Evolutionary conservation across 805 yeast species (phyloP).

Genomic region (Sporopachydermia lactativora): DNA sequence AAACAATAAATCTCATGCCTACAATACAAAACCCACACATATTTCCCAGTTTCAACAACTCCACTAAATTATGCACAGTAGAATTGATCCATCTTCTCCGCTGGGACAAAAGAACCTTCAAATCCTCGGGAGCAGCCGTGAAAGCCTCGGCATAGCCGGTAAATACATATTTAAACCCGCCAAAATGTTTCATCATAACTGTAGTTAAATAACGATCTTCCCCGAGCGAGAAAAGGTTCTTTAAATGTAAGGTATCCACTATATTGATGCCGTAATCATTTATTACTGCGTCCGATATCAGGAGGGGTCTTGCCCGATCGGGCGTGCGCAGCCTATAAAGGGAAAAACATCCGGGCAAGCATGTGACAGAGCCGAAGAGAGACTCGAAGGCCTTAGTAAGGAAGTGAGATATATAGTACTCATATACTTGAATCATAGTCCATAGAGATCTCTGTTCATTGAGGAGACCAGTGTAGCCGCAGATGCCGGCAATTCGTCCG

Average conservation of each 20-base stretch:
- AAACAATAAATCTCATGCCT: conserved; percentile 45
- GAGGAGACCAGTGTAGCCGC: conserved; percentile 48
- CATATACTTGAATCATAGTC: conserved; percentile 49
- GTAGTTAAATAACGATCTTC: conserved; percentile 48
- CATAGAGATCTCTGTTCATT: conserved; percentile 41
- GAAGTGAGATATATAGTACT: conserved; percentile 50
- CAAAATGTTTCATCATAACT: conserved; percentile 42
- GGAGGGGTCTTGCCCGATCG: conserved; percentile 39
- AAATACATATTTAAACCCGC: conserved; percentile 38
- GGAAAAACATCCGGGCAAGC: conserved; percentile 55
- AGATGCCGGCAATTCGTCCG: conserved; percentile 42
- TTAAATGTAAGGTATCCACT: conserved; percentile 43
- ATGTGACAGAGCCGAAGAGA: conserved; percentile 47
- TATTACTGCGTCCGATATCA: conserved; percentile 47
- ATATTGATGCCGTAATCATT: conserved; percentile 41
- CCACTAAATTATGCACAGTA: conserved; percentile 47
- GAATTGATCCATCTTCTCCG: conserved; percentile 58
- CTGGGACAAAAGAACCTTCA: conserved; percentile 36
- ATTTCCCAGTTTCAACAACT: conserved; percentile 38
- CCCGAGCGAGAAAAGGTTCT: conserved; percentile 46
- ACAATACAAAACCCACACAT: conserved; percentile 50
- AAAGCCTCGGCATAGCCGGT: conserved; percentile 44
- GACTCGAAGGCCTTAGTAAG: conserved; percentile 50
- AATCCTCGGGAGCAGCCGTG: conserved; percentile 42
- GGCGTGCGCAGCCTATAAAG: conserved; percentile 34